Base-by-base conservation (phyloP, 2,329 filamentous ascomycete genomes). In the Mycosphaerella arachidis region DNA sequence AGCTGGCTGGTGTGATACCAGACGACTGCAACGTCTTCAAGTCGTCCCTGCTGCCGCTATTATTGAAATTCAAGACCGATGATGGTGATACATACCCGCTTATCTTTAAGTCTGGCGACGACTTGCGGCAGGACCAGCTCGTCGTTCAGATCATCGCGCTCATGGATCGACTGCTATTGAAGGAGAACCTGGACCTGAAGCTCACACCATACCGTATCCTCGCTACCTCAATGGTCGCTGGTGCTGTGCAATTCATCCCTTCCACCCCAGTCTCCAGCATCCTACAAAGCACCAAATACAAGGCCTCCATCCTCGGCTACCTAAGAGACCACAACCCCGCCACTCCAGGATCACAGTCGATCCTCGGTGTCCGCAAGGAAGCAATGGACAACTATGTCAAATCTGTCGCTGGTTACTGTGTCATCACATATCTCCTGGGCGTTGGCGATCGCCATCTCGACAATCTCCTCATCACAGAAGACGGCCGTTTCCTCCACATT, bases 91-190 rank as follows among this genome's bases (percentile, higher is more conserved):
- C 87, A 61, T 99, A 97, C 72, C 89, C 93, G 9, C 89, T 99
- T 64, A 89, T 97, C 56, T 99, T 99, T 84, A 99, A 99, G 75
- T 92, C 92, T 8, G 65, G 65, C 35, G 94, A 99, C 72, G 94
- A 99, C 72, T 81, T 99, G 55, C 89, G 94, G 13, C 94, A 99
- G 75, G 94, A 99, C 71, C 94, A 99, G 72, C 84, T 99, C 2
- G 93, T 99, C 37, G 95, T 99, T 57, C 94, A 91, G 71, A 97
- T 97, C 71, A 97, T 99, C 73, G 96, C 91, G 0, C 83, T 99
- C 16, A 99, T 99, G 94, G 94, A 99, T 70, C 90, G 93, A 60
- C 84, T 99, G 1, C 82, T 99, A 4, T 90, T 91, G 61, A 97
- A 97, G 71, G 94, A 99, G 72, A 97, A 99, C 63, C 81, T 99